Percentiles rank a stretch among this genome's conserved stretches.
phyloP scores from a whole-genome alignment of 1,284 basidiomycete genomes.

The Vanrija humicola region DNA sequence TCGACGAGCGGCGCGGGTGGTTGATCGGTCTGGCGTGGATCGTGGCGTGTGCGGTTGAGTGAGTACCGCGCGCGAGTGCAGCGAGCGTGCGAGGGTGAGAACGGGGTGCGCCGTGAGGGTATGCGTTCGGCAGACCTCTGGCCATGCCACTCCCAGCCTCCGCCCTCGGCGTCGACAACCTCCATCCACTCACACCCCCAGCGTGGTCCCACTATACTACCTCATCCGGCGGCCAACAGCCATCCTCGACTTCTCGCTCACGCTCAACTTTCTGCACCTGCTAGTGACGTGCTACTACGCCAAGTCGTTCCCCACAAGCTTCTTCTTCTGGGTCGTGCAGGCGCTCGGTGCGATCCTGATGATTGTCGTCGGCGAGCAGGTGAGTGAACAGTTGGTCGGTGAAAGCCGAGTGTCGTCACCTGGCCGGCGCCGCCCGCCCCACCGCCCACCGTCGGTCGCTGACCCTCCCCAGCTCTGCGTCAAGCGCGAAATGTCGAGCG shows the following conservation, averaged over 20 bases:
- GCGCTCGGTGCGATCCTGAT: constrained; percentile 66
- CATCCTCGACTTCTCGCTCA: constrained; percentile 89
- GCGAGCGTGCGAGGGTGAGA: not conserved
- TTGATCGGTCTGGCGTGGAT: constrained; percentile 80
- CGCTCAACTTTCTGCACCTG: constrained; percentile 83
- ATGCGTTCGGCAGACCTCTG: not conserved
- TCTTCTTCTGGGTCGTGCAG: constrained; percentile 85
- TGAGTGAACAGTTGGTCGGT: constrained; percentile 26
- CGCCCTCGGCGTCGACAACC: not conserved
- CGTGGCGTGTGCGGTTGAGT: constrained; percentile 74
- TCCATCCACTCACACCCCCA: constrained; percentile 44
- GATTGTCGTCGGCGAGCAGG: constrained; percentile 79
- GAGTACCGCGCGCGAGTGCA: constrained; percentile 37
- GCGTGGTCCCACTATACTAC: constrained; percentile 80
- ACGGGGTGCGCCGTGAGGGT: too few species aligned
- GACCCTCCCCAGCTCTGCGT: constrained; percentile 61
- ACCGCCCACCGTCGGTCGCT: not conserved
- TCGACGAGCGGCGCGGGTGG: constrained; percentile 78
- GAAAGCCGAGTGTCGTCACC: not conserved
- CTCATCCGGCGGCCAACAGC: constrained; percentile 85
- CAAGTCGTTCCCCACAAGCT: constrained; percentile 74
- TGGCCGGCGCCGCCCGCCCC: too few species aligned
- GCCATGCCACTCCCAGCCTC: not conserved
- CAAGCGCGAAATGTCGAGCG: constrained; percentile 84
- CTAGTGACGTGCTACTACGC: constrained; percentile 90